Percentiles rank a stretch among this genome's conserved stretches.
Evolutionary conservation across 805 yeast genomes (phyloP).

Genomic region (Candida saitoana): DNA sequence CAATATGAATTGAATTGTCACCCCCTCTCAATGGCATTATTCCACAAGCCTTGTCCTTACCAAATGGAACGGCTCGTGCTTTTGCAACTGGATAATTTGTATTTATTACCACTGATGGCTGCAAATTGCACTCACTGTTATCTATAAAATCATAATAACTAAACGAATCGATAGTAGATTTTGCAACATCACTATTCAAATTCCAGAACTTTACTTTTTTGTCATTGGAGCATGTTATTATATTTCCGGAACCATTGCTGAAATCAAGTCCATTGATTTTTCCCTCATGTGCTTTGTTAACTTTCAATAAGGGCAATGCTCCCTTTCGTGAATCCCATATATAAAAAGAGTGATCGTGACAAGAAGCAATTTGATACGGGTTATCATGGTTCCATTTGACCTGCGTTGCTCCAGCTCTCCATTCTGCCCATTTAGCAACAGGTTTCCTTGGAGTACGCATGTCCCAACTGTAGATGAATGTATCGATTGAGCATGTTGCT

Average conservation of each 20-base stretch:
- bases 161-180: slow-evolving; percentile 12
- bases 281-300: slow-evolving; percentile 70
- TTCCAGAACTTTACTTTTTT: slow-evolving; percentile 81
- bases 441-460: slow-evolving; percentile 76
- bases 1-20: slow-evolving; percentile 53
- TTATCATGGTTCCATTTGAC: slow-evolving; percentile 87
- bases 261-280: slow-evolving; percentile 90
- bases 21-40: slow-evolving; percentile 92
- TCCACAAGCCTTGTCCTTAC: slow-evolving; percentile 67
- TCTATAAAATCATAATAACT: slow-evolving; percentile 16
- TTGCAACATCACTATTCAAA: slow-evolving; percentile 27
- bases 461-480: slow-evolving; percentile 88
- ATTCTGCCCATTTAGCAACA: slow-evolving; percentile 78
- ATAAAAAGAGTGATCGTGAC: slow-evolving; percentile 76
- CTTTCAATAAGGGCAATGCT: slow-evolving; percentile 62
- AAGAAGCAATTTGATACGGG: slow-evolving; percentile 73
- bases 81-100: slow-evolving; percentile 86
- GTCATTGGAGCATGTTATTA: slow-evolving; percentile 86
- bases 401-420: slow-evolving; percentile 92
- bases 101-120: slow-evolving; percentile 55
- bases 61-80: slow-evolving; percentile 87
- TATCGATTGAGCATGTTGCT: slow-evolving; percentile 92
- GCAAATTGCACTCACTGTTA: slow-evolving; percentile 7
- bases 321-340: slow-evolving; percentile 90
- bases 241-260: slow-evolving; percentile 52